A percentile compares a stretch with the other conserved stretches of the same genome.
These are phyloP conservation scores for Blastobotrys serpentis DNA, from an alignment of 1,139 yeast genomes.

Conservation along the genomic window DNA sequence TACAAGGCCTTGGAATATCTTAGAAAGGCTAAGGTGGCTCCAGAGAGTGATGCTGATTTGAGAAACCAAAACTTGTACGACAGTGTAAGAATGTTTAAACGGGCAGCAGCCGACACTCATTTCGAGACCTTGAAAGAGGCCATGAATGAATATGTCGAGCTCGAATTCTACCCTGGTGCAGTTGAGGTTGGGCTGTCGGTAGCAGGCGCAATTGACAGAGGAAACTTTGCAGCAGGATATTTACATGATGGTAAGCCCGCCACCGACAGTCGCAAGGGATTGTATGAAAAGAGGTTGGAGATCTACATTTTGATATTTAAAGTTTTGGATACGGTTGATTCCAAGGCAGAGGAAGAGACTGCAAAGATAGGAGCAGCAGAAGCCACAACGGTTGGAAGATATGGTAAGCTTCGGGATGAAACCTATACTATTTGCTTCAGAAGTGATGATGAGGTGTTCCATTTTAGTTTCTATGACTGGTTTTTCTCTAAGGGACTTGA, in stretches of 20 bases:
- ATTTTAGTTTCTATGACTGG: conserved; percentile 92
- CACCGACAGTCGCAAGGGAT: conserved; percentile 48
- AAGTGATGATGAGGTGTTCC: conserved; percentile 78
- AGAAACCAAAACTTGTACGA: conserved; percentile 67
- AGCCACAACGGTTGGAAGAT: background rate
- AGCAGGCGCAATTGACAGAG: conserved; percentile 66
- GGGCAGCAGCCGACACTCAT: conserved; percentile 74
- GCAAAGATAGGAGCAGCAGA: conserved; percentile 35
- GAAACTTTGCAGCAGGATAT: conserved; percentile 55
- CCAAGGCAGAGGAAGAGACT: conserved; percentile 53
- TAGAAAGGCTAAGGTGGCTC: conserved; percentile 79
- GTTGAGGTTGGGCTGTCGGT: conserved; percentile 77
- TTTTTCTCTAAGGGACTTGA: conserved; percentile 74
- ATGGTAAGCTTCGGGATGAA: conserved; percentile 56
- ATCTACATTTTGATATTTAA: conserved; percentile 74
- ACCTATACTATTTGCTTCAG: conserved; percentile 74
- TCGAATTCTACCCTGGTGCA: conserved; percentile 82
- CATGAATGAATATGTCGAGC: conserved; percentile 69
- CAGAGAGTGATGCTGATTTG: conserved; percentile 61
- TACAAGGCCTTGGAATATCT: conserved; percentile 92
- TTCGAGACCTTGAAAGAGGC: conserved; percentile 82
- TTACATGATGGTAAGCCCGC: conserved; percentile 50
- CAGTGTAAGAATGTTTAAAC: conserved; percentile 74
- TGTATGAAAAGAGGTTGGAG: conserved; percentile 51
- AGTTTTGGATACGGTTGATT: conserved; percentile 69